Evolutionary conservation across 2,329 filamentous ascomycete species (phyloP), one percentile per base, ranked within the genome.

Genomic region (Calonectria pseudoreteaudii): DNA sequence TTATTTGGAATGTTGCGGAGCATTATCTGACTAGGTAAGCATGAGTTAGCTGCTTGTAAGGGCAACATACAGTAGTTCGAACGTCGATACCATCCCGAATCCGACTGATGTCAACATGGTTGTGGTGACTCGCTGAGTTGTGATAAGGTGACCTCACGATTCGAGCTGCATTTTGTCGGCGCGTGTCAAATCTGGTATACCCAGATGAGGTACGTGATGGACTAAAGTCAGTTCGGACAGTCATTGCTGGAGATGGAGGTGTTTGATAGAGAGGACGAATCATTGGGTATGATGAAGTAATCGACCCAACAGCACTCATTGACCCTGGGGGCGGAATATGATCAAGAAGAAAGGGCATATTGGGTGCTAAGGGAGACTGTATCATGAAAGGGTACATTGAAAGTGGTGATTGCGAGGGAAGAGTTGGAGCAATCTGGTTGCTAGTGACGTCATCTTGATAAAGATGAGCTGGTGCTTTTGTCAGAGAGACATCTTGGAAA

Each of bases 1-100:
- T 96, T 95, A 86, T 98, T 98, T 1, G 96, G 96, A 58, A 98
- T 96, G 83, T 98, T 98, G 49, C 96, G 93, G 38, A 98, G 85
- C 96, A 98, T 98, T 77, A 98, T 94, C 93, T 95, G 72, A 30
- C 14, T 8, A 20, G 7, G 70, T 81, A 66, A 79, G 73, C 72
- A 26, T 26, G 11, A 4, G 4, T 3, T 10, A n/a, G 13, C 14
- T 18, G 30, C 47, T 26, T 13, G 0, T 38, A 14, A 23, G 64
- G 36, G 68, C 2, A 6, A 85, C 90, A 84, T 86, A 94, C 93
- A 0, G 93, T 95, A 11, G 94, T 95, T 66, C 94, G 91, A 72
- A 95, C 93, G 81, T 95, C 94, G 58, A 90, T 90, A 13, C 94
- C 94, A 20, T 91, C 88, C 23, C 87, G 86, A 77, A 93, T 93